Percentiles rank a stretch among this genome's conserved stretches.
These are phyloP conservation scores for Pseudisothecium myosuroides DNA, from an alignment of 225 moss, liverwort and hornwort species.

Conservation along the genomic window DNA sequence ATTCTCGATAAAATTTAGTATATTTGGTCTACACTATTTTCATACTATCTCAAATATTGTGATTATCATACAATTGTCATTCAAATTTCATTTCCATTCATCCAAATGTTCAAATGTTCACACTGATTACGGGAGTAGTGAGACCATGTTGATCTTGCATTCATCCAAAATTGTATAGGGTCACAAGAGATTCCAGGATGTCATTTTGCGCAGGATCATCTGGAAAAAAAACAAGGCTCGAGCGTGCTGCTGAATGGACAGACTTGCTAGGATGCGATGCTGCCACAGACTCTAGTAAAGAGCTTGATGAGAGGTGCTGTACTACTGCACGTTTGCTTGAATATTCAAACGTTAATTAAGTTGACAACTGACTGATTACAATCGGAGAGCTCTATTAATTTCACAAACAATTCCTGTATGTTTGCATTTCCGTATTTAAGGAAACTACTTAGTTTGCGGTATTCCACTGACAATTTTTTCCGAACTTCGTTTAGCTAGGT, in stretches of 20 bases:
- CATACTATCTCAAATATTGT: too few species aligned
- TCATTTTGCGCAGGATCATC: neutral
- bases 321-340: neutral
- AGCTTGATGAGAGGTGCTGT: neutral
- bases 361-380: too few species aligned
- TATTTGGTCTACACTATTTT: too few species aligned
- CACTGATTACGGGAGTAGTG: neutral
- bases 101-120: too few species aligned
- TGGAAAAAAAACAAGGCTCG: accelerated
- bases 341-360: too few species aligned
- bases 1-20: too few species aligned
- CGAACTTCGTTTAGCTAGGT: neutral
- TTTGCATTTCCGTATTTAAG: neutral
- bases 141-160: neutral
- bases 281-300: neutral
- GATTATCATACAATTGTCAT: too few species aligned
- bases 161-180: neutral
- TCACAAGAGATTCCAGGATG: neutral
- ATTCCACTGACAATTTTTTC: neutral
- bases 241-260: neutral
- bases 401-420: neutral
- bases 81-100: too few species aligned
- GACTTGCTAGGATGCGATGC: neutral
- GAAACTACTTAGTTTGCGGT: neutral
- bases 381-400: neutral